Percentiles rank a stretch among this genome's conserved stretches.
These are phyloP conservation scores for Turnera subulata DNA, from an alignment of 345 rosid species.

Conservation along the genomic window DNA sequence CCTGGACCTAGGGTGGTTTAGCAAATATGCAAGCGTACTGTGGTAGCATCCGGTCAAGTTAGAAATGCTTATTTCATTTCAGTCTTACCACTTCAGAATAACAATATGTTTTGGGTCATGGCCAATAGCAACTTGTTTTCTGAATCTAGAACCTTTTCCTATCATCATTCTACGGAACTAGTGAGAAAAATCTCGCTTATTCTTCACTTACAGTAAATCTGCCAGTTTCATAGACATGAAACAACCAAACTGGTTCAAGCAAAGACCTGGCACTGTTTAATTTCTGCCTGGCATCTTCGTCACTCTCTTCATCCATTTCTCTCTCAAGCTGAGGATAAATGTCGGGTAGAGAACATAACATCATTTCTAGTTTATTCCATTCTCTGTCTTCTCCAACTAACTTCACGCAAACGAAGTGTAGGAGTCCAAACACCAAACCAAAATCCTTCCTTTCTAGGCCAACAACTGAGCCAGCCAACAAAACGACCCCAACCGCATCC, in stretches of 20 bases:
- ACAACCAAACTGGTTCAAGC: constrained; percentile 85
- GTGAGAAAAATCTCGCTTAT: constrained; percentile 7
- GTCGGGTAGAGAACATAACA: constrained; percentile 57
- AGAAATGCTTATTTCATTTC: neutral
- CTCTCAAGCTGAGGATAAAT: constrained; percentile 59
- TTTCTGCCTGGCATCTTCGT: constrained; percentile 35
- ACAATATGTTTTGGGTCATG: neutral
- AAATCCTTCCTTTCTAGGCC: constrained; percentile 61
- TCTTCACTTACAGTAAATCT: constrained; percentile 54
- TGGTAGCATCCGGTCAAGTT: too few species aligned
- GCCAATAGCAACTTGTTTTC: neutral
- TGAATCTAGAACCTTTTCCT: too few species aligned
- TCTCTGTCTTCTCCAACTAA: constrained; percentile 51
- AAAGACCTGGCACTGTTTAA: constrained; percentile 43
- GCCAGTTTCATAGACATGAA: constrained; percentile 73
- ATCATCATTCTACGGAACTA: neutral
- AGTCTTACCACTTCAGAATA: neutral
- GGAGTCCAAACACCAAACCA: constrained; percentile 50
- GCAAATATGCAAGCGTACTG: too few species aligned
- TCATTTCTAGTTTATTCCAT: constrained; percentile 67
- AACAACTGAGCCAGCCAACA: constrained; percentile 42
- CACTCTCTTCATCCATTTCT: constrained; percentile 47
- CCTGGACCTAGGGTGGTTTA: too few species aligned
- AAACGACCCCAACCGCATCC: constrained; percentile 63
- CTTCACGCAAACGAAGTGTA: constrained; percentile 54